A percentile compares a stretch with the other conserved stretches of the same genome.
Conservation (phyloP, 306 rosid genomes). For the Castanea mollissima region DNA sequence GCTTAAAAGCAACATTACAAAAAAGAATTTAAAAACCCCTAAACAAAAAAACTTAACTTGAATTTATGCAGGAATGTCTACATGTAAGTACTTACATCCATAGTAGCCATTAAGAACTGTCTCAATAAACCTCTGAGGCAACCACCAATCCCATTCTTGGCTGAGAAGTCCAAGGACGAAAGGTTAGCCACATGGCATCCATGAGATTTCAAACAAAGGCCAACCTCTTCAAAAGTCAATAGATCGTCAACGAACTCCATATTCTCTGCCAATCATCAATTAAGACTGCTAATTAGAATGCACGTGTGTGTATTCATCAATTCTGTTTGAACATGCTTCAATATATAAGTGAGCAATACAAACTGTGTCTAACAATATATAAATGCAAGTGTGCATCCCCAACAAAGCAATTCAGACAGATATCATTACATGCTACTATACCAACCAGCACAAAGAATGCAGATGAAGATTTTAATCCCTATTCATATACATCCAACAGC, state of each 20-base stretch:
- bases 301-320: neutral
- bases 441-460: neutral
- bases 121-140: constrained; percentile 74
- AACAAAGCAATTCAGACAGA: neutral
- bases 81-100: constrained; percentile 52
- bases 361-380: constrained; percentile 7
- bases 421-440: neutral
- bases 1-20: constrained; percentile 34
- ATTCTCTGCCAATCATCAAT: constrained; percentile 59
- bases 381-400: neutral
- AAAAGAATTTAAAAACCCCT: constrained; percentile 9
- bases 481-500: neutral
- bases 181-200: constrained; percentile 84
- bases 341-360: constrained; percentile 6
- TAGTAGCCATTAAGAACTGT: constrained; percentile 50
- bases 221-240: constrained; percentile 79
- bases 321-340: neutral
- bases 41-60: neutral
- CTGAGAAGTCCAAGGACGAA: constrained; percentile 65
- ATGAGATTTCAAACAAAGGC: constrained; percentile 65
- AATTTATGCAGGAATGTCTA: neutral
- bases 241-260: constrained; percentile 90
- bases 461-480: neutral
- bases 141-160: constrained; percentile 81
- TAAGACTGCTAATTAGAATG: constrained; percentile 2